These are phyloP conservation scores for Deinandra increscens DNA, from an alignment of 129 eudicot genomes.

Conservation along the genomic window DNA sequence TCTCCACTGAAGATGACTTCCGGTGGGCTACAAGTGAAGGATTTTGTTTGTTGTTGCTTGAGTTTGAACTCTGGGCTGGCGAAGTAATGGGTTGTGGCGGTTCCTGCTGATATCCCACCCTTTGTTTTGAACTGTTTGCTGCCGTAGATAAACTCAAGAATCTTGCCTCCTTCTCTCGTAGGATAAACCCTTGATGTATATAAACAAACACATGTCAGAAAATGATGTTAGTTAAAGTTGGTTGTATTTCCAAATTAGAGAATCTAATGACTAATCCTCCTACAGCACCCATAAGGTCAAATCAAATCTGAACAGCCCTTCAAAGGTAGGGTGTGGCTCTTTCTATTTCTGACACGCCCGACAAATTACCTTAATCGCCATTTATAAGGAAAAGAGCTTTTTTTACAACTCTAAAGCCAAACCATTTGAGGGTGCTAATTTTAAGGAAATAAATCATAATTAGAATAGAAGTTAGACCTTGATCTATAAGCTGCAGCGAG, in stretches of 20 bases:
- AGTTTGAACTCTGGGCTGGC: conserved; percentile 60
- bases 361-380: no score
- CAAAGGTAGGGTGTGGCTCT: no score
- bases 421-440: no score
- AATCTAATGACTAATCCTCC: no score
- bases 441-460: conserved; percentile 3
- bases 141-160: conserved; percentile 76
- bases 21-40: conserved; percentile 78
- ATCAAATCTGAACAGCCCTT: no score
- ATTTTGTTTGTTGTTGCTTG: conserved; percentile 48
- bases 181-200: conserved; percentile 63
- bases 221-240: no score
- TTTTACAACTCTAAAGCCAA: no score
- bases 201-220: background rate
- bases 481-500: conserved; percentile 86
- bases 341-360: no score
- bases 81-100: conserved; percentile 82
- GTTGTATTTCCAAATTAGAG: no score
- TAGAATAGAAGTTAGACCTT: conserved; percentile 38
- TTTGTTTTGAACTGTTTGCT: conserved; percentile 71
- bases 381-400: no score
- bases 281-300: no score
- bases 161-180: conserved; percentile 61
- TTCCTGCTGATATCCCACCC: conserved; percentile 70
- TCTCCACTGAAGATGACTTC: conserved; percentile 74